These are phyloP conservation scores for Penicillium janthinellum DNA, from an alignment of 2,329 filamentous ascomycete species.

Conservation along the genomic window DNA sequence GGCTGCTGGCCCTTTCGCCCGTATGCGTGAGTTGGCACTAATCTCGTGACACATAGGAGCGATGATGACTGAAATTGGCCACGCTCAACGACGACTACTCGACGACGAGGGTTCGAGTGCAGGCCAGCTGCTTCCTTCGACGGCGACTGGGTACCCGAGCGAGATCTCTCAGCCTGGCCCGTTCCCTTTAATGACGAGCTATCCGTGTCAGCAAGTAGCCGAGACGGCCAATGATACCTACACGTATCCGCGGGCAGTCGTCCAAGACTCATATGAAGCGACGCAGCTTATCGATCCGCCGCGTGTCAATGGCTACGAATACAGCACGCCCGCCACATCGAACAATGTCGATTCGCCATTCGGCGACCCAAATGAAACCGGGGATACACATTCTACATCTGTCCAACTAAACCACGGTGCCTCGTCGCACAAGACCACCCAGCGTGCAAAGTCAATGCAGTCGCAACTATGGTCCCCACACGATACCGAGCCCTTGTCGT, in stretches of 20 bases:
- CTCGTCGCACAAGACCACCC: constrained; percentile 13
- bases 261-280: constrained; percentile 3
- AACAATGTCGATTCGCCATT: constrained; percentile 6
- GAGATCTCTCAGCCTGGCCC: constrained; percentile 21
- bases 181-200: constrained; percentile 15
- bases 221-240: background rate
- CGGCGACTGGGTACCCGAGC: constrained; percentile 16
- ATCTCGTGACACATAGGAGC: constrained; percentile 23
- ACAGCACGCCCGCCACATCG: constrained; percentile 10
- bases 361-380: background rate
- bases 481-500: constrained; percentile 46
- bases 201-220: constrained; percentile 5
- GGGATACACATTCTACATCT: background rate
- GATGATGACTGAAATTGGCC: constrained; percentile 39
- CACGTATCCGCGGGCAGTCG: background rate
- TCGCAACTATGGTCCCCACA: constrained; percentile 36
- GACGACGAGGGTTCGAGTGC: constrained; percentile 29
- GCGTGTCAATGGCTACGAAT: constrained; percentile 11
- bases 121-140: constrained; percentile 17
- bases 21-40: background rate
- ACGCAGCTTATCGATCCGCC: constrained; percentile 13
- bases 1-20: background rate
- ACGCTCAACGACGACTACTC: constrained; percentile 36
- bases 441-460: constrained; percentile 33
- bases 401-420: background rate